Evolutionary conservation across 2,329 filamentous ascomycete species (phyloP), one percentile per base, ranked within the genome.

Genomic region (Penicillium sp.): DNA sequence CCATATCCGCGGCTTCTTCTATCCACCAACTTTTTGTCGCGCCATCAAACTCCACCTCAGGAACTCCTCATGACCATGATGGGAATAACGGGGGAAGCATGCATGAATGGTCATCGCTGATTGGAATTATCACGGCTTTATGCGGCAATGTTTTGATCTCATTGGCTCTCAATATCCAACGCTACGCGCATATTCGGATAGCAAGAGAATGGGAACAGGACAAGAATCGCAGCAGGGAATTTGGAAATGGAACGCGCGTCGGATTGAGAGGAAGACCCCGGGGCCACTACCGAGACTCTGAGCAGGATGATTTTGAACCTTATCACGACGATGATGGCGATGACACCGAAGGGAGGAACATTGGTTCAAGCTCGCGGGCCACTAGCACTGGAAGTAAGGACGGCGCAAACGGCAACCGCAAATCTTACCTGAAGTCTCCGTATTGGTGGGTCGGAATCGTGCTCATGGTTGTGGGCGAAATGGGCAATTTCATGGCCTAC

Each of bases 371-470:
- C 83, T 55, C 59, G 11, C 58, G 61, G 8, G 61, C 71, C 52
- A 57, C 73, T 46, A 71, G 70, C 24, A 68, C 73, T 1, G 72
- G 69, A 4, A 76, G 76, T 51, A 71, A 73, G 53, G 70, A 70
- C 20, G 70, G 74, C 7, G 68, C 65, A 3, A 67, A 72, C 2
- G 72, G 69, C 35, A 78, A 80, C 59, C 78, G 86, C 31, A 87
- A 87, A 55, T 88, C 85, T 6, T 99, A 99, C 73, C 83, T 99
- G 57, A 86, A 85, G 61, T 96, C 92, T 35, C 91, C 92, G 1
- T 97, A 94, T 70, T 99, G 94, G 94, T 99, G 94, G 94, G 77
- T 87, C 32, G 94, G 94, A 20, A 93, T 97, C 63, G 83, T 95
- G 16, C 81, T 99, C 57, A 99, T 99, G 85, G 91, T 88, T 0